Evolutionary conservation across 2,329 filamentous ascomycete genomes (phyloP), one percentile per base, ranked within the genome.

Genomic region (Taxawa tesnikishii): DNA sequence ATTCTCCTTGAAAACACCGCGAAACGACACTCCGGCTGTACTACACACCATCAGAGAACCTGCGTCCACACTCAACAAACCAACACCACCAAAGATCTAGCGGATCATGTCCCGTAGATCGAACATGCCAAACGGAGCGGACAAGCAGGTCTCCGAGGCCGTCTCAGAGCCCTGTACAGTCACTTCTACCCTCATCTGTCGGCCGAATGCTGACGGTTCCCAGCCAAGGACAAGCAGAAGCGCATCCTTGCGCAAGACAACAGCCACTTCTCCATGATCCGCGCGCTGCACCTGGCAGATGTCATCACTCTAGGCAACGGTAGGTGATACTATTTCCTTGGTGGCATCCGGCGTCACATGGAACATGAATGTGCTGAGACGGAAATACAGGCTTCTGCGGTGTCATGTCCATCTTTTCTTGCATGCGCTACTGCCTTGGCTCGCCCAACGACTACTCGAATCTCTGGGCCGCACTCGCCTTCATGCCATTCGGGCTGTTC

Each of bases 391-490:
- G 83, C 43, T 81, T 85, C 58, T 90, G 83, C 60, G 83, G 83
- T 43, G 75, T 94, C 56, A 88, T 94, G 79, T 94, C 88, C 53
- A 74, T 98, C 52, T 87, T 96, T 62, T 87, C 85, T 28, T 94
- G 85, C 15, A 73, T 98, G 62, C 83, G 85, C 44, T 96, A 96
- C 68, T 90, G 82, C 58, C 71, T 93, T 40, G 78, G 77, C 40
- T 33, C 38, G 8, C 69, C 79, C 6, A 53, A 67, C 37, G 63
- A 79, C 33, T 65, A 74, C 45, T 65, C 65, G 32, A 79, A 84
- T 46, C 63, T 94, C 33, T 96, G 83, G 72, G 62, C 78, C 19
- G 87, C 90, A 2, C 73, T 98, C 29, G 73, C 66, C 4, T 83
- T 94, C 58, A 81, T 96, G 58, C 88, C 88, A 1, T 83, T 94